Evolutionary conservation across 352 stramenopile genomes (phyloP).

Genomic region (Saprolegnia diclina): DNA sequence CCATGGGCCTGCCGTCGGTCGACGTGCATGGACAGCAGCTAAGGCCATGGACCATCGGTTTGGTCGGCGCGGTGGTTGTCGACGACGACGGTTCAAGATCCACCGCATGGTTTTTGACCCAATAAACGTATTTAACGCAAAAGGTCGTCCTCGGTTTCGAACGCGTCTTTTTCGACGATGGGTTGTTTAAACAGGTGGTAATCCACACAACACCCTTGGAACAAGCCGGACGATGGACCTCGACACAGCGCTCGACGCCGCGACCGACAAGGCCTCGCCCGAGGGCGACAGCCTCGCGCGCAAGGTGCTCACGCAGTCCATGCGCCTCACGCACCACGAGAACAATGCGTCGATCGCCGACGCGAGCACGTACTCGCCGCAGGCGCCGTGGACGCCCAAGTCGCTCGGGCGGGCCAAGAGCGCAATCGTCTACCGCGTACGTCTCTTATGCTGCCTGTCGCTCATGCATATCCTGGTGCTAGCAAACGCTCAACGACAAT

Average conservation of each 20-base stretch:
- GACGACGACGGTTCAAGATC: background rate
- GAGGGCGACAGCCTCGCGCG: constrained; percentile 3
- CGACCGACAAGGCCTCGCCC: no score
- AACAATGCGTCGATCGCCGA: constrained; percentile 78
- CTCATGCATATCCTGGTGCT: background rate
- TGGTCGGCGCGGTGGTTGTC: background rate
- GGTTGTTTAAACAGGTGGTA: no score
- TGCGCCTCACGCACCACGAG: constrained; percentile 50
- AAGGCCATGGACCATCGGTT: background rate
- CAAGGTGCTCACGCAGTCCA: constrained; percentile 9
- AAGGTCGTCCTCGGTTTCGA: background rate
- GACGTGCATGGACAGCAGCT: no score
- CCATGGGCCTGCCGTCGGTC: no score
- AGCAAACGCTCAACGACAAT: constrained; percentile 85
- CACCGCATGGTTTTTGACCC: no score
- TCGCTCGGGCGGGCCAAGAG: constrained; percentile 78
- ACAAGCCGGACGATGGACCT: no score
- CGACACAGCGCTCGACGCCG: background rate
- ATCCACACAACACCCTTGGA: no score
- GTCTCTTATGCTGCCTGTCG: background rate
- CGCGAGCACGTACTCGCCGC: constrained; percentile 37
- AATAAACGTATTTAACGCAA: no score
- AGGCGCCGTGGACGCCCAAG: constrained; percentile 79
- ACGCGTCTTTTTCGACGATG: background rate
- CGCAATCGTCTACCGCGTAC: constrained; percentile 82